phyloP scores from a whole-genome alignment of 257 asterid genomes.

The Solanum chiquidenum region DNA sequence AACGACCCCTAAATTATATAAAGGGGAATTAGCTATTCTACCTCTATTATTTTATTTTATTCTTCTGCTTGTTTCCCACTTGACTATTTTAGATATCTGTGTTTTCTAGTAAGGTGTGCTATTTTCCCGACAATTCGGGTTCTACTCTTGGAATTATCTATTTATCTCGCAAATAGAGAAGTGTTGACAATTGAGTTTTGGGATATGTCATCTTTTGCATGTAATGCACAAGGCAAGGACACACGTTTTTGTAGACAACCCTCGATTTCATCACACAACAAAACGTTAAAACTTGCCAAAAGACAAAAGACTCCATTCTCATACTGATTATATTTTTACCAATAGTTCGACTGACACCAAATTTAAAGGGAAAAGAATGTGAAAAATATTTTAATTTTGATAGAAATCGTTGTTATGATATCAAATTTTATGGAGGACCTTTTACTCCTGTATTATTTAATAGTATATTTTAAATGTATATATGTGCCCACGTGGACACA shows the following conservation, averaged over 20 bases:
- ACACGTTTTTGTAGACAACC: background rate
- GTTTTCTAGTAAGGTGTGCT: conserved; percentile 36
- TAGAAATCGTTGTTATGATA: too few species aligned
- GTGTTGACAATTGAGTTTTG: background rate
- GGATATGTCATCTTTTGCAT: background rate
- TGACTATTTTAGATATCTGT: conserved; percentile 16
- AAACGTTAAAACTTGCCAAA: background rate
- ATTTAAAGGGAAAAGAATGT: fast-evolving
- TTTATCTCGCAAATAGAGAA: background rate
- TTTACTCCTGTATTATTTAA: too few species aligned
- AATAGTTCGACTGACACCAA: too few species aligned
- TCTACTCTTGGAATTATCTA: background rate
- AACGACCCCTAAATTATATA: background rate
- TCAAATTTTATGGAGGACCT: too few species aligned
- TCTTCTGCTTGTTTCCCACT: background rate
- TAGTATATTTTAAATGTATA: too few species aligned
- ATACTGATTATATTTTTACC: too few species aligned
- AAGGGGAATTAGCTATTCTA: background rate
- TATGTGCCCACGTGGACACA: too few species aligned
- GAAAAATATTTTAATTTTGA: too few species aligned
- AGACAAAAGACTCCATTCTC: background rate
- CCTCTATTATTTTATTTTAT: background rate
- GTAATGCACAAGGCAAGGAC: background rate
- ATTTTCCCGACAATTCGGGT: conserved; percentile 21
- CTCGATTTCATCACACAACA: background rate